phyloP scores from a whole-genome alignment of 805 yeast genomes.

The Cephaloascus albidus region DNA sequence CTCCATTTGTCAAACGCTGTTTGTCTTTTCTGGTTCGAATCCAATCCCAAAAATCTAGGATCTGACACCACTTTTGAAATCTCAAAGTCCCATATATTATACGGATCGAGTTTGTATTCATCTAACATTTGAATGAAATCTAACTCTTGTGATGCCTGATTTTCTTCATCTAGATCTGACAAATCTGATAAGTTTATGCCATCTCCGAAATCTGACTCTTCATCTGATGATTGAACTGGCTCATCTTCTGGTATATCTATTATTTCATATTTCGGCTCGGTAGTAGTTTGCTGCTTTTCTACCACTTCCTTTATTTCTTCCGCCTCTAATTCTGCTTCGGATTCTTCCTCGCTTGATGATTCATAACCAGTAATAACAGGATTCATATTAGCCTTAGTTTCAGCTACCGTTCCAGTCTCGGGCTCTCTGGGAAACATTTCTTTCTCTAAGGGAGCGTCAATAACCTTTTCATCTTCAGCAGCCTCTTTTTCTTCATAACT shows the following conservation, averaged over 20 bases:
- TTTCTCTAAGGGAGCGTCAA: neutral
- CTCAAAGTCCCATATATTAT: conserved; percentile 38
- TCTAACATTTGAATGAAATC: conserved; percentile 25
- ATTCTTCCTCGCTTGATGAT: conserved; percentile 1
- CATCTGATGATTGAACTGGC: conserved; percentile 2
- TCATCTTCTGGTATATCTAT: conserved; percentile 1
- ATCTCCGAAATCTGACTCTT: conserved; percentile 10
- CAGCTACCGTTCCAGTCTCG: neutral
- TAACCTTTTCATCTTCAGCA: neutral
- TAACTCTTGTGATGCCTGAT: conserved; percentile 2
- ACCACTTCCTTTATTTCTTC: conserved; percentile 7
- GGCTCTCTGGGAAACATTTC: neutral
- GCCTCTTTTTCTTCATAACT: neutral
- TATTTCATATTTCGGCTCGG: conserved; percentile 3
- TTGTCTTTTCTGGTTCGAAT: conserved; percentile 21
- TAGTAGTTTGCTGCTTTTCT: conserved; percentile 1
- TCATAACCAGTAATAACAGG: neutral
- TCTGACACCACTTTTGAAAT: conserved; percentile 29
- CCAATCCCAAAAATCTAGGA: conserved; percentile 24
- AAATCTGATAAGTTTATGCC: conserved; percentile 10
- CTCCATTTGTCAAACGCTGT: conserved; percentile 40
- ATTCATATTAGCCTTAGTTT: neutral
- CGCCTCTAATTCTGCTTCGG: neutral
- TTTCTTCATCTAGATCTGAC: conserved; percentile 5
- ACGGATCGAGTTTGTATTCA: conserved; percentile 27